Evolutionary conservation across 176 grass and related monocot species (phyloP).

Genomic region (Zoysia pacifica): DNA sequence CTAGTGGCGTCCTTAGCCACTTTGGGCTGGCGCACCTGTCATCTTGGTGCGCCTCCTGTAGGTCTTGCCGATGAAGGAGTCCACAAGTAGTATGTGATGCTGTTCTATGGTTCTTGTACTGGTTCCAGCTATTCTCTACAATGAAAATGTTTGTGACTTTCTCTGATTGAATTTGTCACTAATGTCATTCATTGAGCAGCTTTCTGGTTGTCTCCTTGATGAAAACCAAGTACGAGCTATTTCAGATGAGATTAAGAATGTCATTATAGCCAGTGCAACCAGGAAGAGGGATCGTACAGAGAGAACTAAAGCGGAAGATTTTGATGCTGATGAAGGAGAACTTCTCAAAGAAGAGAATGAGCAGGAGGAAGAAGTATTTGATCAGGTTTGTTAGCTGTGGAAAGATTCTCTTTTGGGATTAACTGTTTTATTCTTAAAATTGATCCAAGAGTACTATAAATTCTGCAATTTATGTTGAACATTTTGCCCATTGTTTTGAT

Average conservation of each 20-base stretch:
- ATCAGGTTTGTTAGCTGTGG: slow-evolving; percentile 62
- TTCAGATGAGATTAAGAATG: slow-evolving; percentile 94
- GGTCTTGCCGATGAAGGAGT: too few relatives aligned
- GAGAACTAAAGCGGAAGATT: slow-evolving; percentile 90
- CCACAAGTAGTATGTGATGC: neutral
- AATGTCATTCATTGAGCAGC: slow-evolving; percentile 46
- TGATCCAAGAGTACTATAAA: neutral
- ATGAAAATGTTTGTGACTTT: neutral
- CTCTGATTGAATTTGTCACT: slow-evolving; percentile 1
- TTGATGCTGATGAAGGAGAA: slow-evolving; percentile 99
- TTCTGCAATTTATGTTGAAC: slow-evolving; percentile 23
- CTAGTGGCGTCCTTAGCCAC: too few relatives aligned
- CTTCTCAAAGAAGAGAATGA: slow-evolving; percentile 98
- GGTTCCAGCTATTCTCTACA: neutral
- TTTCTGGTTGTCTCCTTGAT: slow-evolving; percentile 78
- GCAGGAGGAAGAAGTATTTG: slow-evolving; percentile 98
- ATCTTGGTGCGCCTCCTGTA: too few relatives aligned
- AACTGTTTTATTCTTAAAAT: neutral
- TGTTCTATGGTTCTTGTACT: neutral
- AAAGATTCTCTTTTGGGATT: neutral
- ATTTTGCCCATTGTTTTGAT: slow-evolving; percentile 9
- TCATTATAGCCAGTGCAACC: slow-evolving; percentile 92
- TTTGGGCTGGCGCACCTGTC: too few relatives aligned
- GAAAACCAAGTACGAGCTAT: slow-evolving; percentile 89
- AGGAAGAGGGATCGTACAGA: slow-evolving; percentile 90